Conservation (phyloP, 129 eudicot species). For the Tagetes patula region DNA sequence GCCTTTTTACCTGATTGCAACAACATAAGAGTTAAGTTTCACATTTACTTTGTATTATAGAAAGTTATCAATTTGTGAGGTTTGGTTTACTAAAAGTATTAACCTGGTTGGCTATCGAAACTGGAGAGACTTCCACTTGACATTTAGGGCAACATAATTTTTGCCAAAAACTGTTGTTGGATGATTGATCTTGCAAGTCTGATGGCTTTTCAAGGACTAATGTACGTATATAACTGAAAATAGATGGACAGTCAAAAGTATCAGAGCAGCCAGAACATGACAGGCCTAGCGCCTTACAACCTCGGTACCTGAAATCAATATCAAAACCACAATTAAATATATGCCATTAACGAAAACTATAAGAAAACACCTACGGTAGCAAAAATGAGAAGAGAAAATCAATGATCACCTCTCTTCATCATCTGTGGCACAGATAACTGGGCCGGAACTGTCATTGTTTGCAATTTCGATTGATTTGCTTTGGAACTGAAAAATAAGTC, state of each 20-base stretch:
- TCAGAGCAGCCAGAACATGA: slow-evolving; percentile 91
- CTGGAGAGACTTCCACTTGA: slow-evolving; percentile 72
- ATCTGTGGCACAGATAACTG: slow-evolving; percentile 50
- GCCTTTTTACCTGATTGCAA: slow-evolving; percentile 70
- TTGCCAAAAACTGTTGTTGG: slow-evolving; percentile 57
- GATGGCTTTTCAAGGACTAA: slow-evolving; percentile 39
- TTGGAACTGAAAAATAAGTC: slow-evolving; percentile 59
- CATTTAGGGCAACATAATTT: slow-evolving; percentile 74
- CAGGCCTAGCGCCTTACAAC: slow-evolving; percentile 75
- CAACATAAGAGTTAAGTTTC: neutral
- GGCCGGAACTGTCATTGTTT: slow-evolving; percentile 64
- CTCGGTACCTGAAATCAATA: slow-evolving; percentile 59
- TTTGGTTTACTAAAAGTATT: neutral
- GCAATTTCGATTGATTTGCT: slow-evolving; percentile 63
- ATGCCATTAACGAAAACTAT: neutral
- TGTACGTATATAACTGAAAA: slow-evolving; percentile 62
- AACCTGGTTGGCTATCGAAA: slow-evolving; percentile 90
- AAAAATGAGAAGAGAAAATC: neutral
- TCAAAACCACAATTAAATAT: neutral
- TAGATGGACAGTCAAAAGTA: slow-evolving; percentile 70
- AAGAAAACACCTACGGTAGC: slow-evolving; percentile 7
- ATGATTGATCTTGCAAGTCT: slow-evolving; percentile 43
- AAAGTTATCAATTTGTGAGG: neutral
- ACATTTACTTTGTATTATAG: neutral
- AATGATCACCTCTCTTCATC: slow-evolving; percentile 81